phyloP scores from a whole-genome alignment of 106 monocot genomes.

The Posidonia australis region DNA sequence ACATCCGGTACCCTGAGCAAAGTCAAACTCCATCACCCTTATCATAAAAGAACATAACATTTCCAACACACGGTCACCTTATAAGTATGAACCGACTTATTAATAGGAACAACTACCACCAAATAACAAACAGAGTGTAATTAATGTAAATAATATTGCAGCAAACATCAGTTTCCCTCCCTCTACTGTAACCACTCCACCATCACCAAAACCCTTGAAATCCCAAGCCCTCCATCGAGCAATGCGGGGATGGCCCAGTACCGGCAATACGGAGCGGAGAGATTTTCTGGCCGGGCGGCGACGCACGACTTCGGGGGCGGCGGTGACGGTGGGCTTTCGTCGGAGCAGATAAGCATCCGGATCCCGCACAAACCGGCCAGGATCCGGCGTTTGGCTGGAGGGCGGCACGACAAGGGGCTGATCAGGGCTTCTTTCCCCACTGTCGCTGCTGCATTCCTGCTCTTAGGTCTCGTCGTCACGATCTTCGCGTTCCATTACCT shows the following conservation, averaged over 20 bases:
- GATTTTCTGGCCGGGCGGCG: not conserved
- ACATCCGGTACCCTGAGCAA: too few species aligned
- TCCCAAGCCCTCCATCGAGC: not conserved
- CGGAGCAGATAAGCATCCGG: constrained; percentile 5
- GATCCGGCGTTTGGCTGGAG: not conserved
- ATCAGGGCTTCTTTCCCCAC: not conserved
- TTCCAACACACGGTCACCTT: too few species aligned
- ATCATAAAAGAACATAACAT: too few species aligned
- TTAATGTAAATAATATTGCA: too few species aligned
- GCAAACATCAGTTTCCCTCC: too few species aligned
- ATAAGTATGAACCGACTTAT: too few species aligned
- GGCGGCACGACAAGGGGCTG: not conserved
- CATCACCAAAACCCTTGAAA: too few species aligned
- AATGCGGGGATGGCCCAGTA: constrained; percentile 7
- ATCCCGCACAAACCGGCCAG: constrained; percentile 1
- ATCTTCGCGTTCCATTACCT: not conserved
- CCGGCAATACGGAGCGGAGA: not conserved
- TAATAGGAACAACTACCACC: too few species aligned
- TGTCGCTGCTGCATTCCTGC: not conserved
- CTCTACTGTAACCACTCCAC: too few species aligned
- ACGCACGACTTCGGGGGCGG: not conserved
- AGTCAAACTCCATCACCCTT: too few species aligned
- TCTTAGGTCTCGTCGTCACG: constrained; percentile 1
- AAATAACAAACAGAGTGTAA: too few species aligned
- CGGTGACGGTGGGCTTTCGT: not conserved